Evolutionary conservation across 768 basidiomycete genomes (phyloP).

Genomic region (Mycena pura): DNA sequence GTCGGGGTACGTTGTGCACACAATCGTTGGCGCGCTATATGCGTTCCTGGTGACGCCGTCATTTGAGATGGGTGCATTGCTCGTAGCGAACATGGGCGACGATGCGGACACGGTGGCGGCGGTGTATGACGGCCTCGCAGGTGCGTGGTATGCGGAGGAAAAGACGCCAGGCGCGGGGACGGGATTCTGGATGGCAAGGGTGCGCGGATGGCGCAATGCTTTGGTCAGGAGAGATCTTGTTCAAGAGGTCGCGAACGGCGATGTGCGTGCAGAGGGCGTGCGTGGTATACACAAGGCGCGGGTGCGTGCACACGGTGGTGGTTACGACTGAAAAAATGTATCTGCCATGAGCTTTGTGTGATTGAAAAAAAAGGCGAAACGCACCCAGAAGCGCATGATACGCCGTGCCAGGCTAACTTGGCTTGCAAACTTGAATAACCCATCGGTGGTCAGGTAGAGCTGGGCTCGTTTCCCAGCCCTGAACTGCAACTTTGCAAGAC

Average conservation of each 20-base stretch:
- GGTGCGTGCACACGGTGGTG: no score
- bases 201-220: no score
- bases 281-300: no score
- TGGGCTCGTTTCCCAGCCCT: constrained; percentile 47
- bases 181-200: no score
- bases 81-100: constrained; percentile 51
- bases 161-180: no score
- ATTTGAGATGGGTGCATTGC: constrained; percentile 54
- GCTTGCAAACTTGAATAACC: constrained; percentile 46
- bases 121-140: constrained; percentile 52
- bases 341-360: not conserved
- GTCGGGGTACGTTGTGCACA: constrained; percentile 48
- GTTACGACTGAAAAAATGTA: no score
- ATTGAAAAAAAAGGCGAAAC: constrained; percentile 17
- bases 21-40: constrained; percentile 49
- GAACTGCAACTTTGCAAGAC: constrained; percentile 55
- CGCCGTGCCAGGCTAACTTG: constrained; percentile 55
- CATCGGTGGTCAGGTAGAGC: constrained; percentile 42
- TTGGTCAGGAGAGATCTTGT: no score
- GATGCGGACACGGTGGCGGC: constrained; percentile 56
- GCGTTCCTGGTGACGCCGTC: constrained; percentile 52
- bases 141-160: constrained; percentile 47
- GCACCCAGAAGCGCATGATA: constrained; percentile 59
- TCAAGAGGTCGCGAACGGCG: no score
- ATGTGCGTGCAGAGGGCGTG: no score